Evolutionary conservation across 805 yeast species (phyloP), one percentile per base, ranked within the genome.

Genomic region (Jamesozyma piceae): DNA sequence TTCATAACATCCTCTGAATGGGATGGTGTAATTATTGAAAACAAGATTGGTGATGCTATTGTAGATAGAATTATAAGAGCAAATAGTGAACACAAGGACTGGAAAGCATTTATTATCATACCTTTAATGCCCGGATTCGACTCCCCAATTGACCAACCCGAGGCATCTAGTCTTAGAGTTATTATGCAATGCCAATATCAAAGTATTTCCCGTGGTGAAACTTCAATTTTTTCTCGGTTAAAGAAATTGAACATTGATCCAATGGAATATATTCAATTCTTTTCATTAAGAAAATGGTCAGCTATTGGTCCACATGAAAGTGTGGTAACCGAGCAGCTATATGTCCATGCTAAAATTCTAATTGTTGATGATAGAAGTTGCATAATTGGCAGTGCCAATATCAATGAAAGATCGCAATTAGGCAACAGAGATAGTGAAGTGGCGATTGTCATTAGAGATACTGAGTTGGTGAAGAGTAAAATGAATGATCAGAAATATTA

Each of bases 121-220:
- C 99, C 99, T 2, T 69, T 92, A 50, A 87, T 92, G 92, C 99
- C 99, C 1, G 99, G 98, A 0, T 92, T 94, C 61, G 92, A 83
- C 55, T 80, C 95, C 22, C 84, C 87, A 50, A 95, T 94, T 18
- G 97, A 90, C 57, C 77, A 83, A 48, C 83, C 92, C 14, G 96
- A 88, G 50, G 98, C 96, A 1, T 83, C 95, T 0, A 77, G 95
- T n/a, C 88, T 92, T 4, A 77, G 99, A 55, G 81, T 92, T 21
- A 94, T 92, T 51, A 89, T 90, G 92, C 90, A 88, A 64, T 88
- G 97, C 57, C 97, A 92, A 64, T 92, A 78, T 62, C 80, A 86
- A 78, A 82, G 95, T 2, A 92, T 92, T 17, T 84, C 95, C 0
- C 76, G 95, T 56, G 98, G 98, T 2, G 74, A 80, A 10, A 73